These are phyloP conservation scores for Erodium texanum DNA, from an alignment of 441 rosid genomes.

Conservation along the genomic window DNA sequence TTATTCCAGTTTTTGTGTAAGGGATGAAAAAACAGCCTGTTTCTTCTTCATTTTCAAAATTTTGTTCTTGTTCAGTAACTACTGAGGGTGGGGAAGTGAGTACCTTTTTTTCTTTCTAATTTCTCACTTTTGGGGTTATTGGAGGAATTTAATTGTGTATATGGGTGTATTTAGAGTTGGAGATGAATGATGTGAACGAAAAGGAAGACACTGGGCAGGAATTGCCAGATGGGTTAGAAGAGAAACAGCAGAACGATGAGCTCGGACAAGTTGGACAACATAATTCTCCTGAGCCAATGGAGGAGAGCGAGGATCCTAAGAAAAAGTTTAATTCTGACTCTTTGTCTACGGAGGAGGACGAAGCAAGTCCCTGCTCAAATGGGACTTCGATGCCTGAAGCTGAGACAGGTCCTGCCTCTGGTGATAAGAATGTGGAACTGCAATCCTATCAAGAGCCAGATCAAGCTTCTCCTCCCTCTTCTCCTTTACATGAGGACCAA, in stretches of 20 bases:
- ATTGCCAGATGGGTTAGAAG: conserved; percentile 17
- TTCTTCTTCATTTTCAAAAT: background rate
- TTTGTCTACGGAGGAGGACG: conserved; percentile 22
- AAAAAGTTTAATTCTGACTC: conserved; percentile 12
- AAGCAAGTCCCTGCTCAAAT: conserved; percentile 16
- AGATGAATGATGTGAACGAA: conserved; percentile 27
- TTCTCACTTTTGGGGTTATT: background rate
- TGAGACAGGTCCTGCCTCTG: conserved; percentile 6
- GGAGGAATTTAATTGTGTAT: conserved; percentile 19
- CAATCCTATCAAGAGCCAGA: conserved; percentile 9
- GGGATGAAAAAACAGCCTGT: background rate
- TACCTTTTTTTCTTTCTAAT: background rate
- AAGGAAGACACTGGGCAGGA: conserved; percentile 21
- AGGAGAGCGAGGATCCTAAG: background rate
- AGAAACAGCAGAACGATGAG: conserved; percentile 14
- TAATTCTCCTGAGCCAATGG: conserved; percentile 14
- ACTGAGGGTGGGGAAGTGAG: background rate
- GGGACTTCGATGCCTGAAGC: conserved; percentile 13
- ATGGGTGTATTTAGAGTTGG: conserved; percentile 20
- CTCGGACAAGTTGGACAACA: conserved; percentile 15
- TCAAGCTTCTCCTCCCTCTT: conserved; percentile 17
- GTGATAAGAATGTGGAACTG: conserved; percentile 14
- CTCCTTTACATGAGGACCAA: conserved; percentile 19
- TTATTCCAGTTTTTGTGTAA: background rate
- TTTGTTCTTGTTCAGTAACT: background rate